These are phyloP conservation scores for Clonostachys byssicola DNA, from an alignment of 2,329 filamentous ascomycete species.

Conservation along the genomic window DNA sequence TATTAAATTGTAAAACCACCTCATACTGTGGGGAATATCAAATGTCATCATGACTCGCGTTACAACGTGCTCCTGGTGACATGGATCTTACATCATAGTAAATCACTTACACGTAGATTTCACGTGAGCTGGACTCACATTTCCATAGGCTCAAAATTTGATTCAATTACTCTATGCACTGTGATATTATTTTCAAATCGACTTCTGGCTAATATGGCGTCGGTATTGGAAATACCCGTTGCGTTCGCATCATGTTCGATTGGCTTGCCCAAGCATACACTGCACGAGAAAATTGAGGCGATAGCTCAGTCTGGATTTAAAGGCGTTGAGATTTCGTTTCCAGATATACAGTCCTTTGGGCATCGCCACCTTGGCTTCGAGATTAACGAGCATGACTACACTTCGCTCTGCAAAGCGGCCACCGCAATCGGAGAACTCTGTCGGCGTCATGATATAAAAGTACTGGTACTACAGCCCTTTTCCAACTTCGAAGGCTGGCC, in stretches of 20 bases:
- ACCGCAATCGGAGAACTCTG: slow-evolving; percentile 49
- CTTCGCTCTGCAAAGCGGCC: slow-evolving; percentile 49
- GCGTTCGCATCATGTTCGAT: slow-evolving; percentile 53
- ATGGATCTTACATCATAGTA: too few relatives aligned
- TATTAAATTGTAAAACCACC: too few relatives aligned
- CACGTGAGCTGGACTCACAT: too few relatives aligned
- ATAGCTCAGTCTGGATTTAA: slow-evolving; percentile 63
- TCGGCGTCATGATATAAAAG: slow-evolving; percentile 45
- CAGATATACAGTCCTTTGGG: slow-evolving; percentile 64
- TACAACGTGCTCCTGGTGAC: too few relatives aligned
- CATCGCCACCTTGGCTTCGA: slow-evolving; percentile 40
- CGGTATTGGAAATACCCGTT: slow-evolving; percentile 22
- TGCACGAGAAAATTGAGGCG: slow-evolving; percentile 56
- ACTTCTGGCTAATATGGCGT: not conserved
- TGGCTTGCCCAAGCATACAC: slow-evolving; percentile 23
- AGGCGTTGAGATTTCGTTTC: slow-evolving; percentile 71
- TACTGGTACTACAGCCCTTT: slow-evolving; percentile 74
- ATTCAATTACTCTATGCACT: too few relatives aligned
- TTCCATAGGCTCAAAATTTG: too few relatives aligned
- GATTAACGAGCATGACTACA: slow-evolving; percentile 54
- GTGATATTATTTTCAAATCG: not conserved
- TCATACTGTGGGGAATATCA: too few relatives aligned
- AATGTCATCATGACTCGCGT: too few relatives aligned
- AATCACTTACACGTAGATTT: too few relatives aligned
- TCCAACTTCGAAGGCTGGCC: slow-evolving; percentile 75